Conservation (phyloP, 371 early-diverging fungal species). For the Mucor ambiguus region DNA sequence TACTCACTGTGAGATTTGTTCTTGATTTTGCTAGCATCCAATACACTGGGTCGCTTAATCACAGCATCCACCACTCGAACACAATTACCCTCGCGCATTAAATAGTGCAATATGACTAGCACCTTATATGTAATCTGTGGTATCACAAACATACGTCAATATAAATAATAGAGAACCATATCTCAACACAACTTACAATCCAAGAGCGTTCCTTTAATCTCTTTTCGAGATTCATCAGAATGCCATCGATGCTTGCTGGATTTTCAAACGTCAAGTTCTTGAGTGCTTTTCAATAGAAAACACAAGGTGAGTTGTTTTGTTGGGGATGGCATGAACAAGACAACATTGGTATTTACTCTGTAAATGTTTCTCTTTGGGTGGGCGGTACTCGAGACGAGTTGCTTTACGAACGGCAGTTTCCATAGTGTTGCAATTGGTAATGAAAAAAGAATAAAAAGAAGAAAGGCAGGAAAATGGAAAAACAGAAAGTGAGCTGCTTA, state of each 20-base stretch:
- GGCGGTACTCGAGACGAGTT: constrained; percentile 71
- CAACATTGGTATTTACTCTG: constrained; percentile 52
- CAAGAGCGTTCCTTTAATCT: constrained; percentile 74
- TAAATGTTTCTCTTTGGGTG: constrained; percentile 86
- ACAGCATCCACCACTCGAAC: constrained; percentile 72
- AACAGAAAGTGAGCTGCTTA: neutral
- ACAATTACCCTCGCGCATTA: constrained; percentile 83
- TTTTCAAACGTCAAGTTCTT: constrained; percentile 47
- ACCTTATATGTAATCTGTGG: constrained; percentile 85
- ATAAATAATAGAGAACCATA: neutral
- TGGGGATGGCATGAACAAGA: neutral
- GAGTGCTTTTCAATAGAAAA: constrained; percentile 42
- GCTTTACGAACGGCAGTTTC: constrained; percentile 84
- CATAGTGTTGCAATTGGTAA: constrained; percentile 36
- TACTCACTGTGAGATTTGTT: constrained; percentile 59
- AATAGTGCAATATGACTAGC: constrained; percentile 77
- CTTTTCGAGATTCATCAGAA: constrained; percentile 60
- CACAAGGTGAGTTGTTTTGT: neutral
- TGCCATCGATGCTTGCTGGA: constrained; percentile 46
- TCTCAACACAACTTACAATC: constrained; percentile 58
- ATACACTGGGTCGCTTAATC: constrained; percentile 49
- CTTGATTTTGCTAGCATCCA: constrained; percentile 65
- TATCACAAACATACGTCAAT: neutral
- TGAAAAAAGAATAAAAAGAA: neutral
- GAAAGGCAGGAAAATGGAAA: neutral